Base-by-base conservation (phyloP, 345 rosid species). In the Salix suchowensis region DNA sequence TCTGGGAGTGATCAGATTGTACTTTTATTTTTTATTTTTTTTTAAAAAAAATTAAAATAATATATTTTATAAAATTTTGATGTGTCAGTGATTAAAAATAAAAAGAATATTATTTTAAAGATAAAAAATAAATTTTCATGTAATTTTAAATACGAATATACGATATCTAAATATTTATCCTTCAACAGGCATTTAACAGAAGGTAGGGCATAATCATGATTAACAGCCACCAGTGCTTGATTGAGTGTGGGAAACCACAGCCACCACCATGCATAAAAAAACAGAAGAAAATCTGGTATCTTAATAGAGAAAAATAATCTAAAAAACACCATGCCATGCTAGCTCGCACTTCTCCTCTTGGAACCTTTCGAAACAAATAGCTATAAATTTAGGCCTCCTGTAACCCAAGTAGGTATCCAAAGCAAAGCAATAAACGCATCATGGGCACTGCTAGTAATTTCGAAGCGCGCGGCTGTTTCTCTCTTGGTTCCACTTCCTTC, bases 401-500 rank as follows among this genome's bases (percentile, higher is more conserved):
- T 50, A 5, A 15, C n/a, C 42, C 28, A 5, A 11, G 30, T 12
- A 11, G 36, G 46, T 34, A 39, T 46, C 50, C 50, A 44, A 14
- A 32, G 74, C 32, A 11, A 34, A 36, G 28, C 18, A 24, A 14
- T 50, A 21, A 18, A 14, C 46, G 24, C 67, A 23, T 11, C 24
- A 88, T 90, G 97, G 73, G 50, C 50, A 13, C 50, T 13, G 50
- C 76, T 65, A 73, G 87, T 48, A 89, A 88, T 79, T 55, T 90
- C n/a, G 72, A 83, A 84, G 79, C 91, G 87, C 81, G 92, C 91
- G 30, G 78, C 87, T 61, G 65, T 93, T 7, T 91, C 98, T 76
- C 75, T 88, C 71, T 86, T 91, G 16, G 94, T 82, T 68, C 93
- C 99, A 18, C 82, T 91, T 72, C 99, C 98, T 61, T 96, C 94